phyloP scores from a whole-genome alignment of 78 protist species.

The Isochrysis galbana region DNA sequence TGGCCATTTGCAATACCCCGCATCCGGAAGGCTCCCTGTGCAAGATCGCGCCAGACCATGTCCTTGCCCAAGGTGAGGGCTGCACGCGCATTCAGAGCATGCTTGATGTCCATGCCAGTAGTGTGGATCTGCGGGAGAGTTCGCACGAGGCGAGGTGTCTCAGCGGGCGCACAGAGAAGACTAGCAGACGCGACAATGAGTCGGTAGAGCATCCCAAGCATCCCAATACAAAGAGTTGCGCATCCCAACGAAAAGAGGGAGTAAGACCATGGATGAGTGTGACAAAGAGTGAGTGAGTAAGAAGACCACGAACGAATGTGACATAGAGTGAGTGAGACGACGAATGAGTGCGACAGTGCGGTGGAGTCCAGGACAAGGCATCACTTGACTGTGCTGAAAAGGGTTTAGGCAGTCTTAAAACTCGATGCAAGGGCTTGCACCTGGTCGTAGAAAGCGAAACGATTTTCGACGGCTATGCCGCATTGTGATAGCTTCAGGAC shows the following conservation, averaged over 20 bases:
- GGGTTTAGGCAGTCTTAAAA: background rate
- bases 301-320: background rate
- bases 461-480: slow-evolving; percentile 49
- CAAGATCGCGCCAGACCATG: slow-evolving; percentile 70
- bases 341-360: background rate
- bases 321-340: background rate
- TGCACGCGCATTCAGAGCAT: slow-evolving; percentile 50
- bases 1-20: slow-evolving; percentile 66
- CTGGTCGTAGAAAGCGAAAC: slow-evolving; percentile 75
- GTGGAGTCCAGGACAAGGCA: background rate
- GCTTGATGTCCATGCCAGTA: slow-evolving; percentile 69
- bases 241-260: too few relatives aligned
- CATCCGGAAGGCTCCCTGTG: slow-evolving; percentile 70
- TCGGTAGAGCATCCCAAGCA: background rate
- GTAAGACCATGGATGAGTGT: too few relatives aligned
- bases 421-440: slow-evolving; percentile 37
- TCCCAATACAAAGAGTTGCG: too few relatives aligned
- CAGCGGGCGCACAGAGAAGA: background rate
- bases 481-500: slow-evolving; percentile 56
- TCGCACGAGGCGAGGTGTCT: background rate
- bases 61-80: slow-evolving; percentile 75
- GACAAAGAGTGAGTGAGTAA: too few relatives aligned
- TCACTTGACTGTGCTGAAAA: too few relatives aligned
- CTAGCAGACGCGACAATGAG: slow-evolving; percentile 24
- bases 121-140: background rate